Conservation (phyloP, 164 flowering plant genomes). For the Macadamia tetraphylla region DNA sequence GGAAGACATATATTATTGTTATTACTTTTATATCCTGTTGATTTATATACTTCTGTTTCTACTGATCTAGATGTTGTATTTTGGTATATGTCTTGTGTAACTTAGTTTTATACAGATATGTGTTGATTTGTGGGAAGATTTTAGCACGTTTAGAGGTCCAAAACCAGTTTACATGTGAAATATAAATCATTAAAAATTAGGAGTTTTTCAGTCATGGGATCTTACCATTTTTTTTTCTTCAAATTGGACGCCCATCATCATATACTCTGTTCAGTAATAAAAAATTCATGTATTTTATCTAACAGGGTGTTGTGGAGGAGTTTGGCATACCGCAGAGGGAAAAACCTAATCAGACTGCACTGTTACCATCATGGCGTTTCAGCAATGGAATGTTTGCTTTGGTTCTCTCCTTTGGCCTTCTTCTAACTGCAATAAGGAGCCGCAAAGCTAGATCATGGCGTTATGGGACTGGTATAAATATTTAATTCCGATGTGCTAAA, state of each 20-base stretch:
- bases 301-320: constrained; percentile 85
- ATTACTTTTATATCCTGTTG: not conserved
- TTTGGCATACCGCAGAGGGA: constrained; percentile 74
- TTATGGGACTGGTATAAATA: constrained; percentile 72
- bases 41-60: not conserved
- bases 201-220: not conserved
- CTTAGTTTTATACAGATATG: no score
- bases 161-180: no score
- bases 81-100: no score
- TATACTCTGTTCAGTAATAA: not conserved
- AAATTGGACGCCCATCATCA: not conserved
- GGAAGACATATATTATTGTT: not conserved
- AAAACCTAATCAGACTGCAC: constrained; percentile 50
- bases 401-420: constrained; percentile 92
- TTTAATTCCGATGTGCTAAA: not conserved
- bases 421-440: constrained; percentile 77
- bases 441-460: constrained; percentile 98
- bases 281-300: constrained; percentile 8
- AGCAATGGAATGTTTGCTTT: constrained; percentile 97
- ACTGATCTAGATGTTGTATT: no score
- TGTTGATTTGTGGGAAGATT: no score
- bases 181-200: no score
- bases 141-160: no score
- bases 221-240: not conserved
- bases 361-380: constrained; percentile 77